These are phyloP conservation scores for Suhomyces vadensis DNA, from an alignment of 805 yeast genomes.

Conservation along the genomic window DNA sequence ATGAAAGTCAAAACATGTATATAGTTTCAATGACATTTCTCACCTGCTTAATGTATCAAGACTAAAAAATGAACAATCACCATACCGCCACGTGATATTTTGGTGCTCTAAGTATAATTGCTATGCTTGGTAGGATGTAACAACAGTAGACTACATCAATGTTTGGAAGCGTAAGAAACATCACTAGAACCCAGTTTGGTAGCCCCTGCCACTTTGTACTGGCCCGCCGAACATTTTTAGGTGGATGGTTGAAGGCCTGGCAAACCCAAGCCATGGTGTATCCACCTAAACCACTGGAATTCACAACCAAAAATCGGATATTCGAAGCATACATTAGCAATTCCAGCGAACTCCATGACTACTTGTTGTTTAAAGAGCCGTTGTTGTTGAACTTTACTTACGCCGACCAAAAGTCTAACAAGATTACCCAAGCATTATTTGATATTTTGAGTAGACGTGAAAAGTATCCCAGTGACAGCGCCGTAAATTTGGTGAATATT, in stretches of 20 bases:
- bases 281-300: slow-evolving; percentile 39
- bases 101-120: not conserved
- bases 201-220: not conserved
- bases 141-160: not conserved
- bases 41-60: too few species aligned
- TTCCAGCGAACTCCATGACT: slow-evolving; percentile 58
- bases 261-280: slow-evolving; percentile 31
- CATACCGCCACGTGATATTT: not conserved
- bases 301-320: slow-evolving; percentile 41
- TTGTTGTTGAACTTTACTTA: slow-evolving; percentile 70
- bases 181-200: not conserved
- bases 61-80: too few species aligned
- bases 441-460: slow-evolving; percentile 21
- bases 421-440: slow-evolving; percentile 64
- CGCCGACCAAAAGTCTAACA: slow-evolving; percentile 63
- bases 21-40: not conserved
- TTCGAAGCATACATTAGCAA: slow-evolving; percentile 48
- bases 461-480: slow-evolving; percentile 29
- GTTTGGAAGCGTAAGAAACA: not conserved
- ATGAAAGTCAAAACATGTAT: not conserved
- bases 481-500: slow-evolving; percentile 66
- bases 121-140: not conserved
- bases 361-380: slow-evolving; percentile 57
- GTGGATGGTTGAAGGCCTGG: slow-evolving; percentile 14
- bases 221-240: slow-evolving; percentile 8